A percentile compares a stretch with the other conserved stretches of the same genome.
Evolutionary conservation across 768 basidiomycete species (phyloP).

Genomic region (Mycena leptocephala): DNA sequence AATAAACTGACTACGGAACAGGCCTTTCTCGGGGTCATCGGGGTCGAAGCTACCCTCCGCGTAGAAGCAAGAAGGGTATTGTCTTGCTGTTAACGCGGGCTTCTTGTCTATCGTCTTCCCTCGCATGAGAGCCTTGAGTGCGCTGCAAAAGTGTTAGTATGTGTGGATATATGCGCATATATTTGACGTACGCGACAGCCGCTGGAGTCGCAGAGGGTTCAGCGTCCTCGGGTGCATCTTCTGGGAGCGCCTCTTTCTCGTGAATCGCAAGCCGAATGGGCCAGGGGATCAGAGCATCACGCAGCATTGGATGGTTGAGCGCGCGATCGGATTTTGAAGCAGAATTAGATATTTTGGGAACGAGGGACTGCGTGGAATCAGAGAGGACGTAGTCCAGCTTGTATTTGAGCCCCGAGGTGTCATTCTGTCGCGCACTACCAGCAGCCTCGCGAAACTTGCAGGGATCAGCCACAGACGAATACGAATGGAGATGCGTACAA

Average conservation of each 20-base stretch:
- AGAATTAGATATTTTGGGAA: not conserved
- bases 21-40: not conserved
- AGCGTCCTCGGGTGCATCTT: too few relatives aligned
- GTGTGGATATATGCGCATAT: too few relatives aligned
- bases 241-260: not conserved
- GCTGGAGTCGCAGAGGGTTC: too few relatives aligned
- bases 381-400: not conserved
- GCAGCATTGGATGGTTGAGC: not conserved
- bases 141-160: too few relatives aligned
- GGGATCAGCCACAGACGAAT: not conserved
- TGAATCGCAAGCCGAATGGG: not conserved
- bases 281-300: not conserved
- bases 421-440: not conserved
- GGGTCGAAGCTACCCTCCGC: not conserved
- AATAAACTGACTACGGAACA: not conserved
- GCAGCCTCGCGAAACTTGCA: not conserved
- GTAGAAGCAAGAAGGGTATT: too few relatives aligned
- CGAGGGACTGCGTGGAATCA: not conserved
- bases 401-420: not conserved
- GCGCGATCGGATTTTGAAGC: not conserved
- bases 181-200: too few relatives aligned
- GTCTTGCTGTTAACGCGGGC: too few relatives aligned
- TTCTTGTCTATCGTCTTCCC: too few relatives aligned
- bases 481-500: not conserved
- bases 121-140: too few relatives aligned